Evolutionary conservation across 2,329 filamentous ascomycete species (phyloP), one percentile per base, ranked within the genome.

Genomic region (Alternaria dauci): DNA sequence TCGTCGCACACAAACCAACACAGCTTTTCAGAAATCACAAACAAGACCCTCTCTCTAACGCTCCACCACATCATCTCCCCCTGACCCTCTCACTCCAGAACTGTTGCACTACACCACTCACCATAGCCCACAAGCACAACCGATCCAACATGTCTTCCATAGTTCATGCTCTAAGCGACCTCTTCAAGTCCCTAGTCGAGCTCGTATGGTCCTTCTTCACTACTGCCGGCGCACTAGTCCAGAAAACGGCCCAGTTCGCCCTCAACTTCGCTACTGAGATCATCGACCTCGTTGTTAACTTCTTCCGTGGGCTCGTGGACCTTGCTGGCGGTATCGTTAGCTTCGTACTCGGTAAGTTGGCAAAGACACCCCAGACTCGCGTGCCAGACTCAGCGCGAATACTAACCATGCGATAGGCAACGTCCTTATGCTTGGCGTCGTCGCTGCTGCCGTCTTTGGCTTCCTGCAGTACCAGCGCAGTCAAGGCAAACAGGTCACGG

Each of bases 381-480:
- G 46, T 34, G 16, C 1, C 11, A 41, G 25, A 54, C 11, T 26
- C 46, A 14, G 32, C 3, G 5, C 20, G 18, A 20, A 25, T 46
- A 59, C 61, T 72, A 48, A 74, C 39, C 11, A 34, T 28, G 5
- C 7, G 11, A 18, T 46, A 78, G 76, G 73, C 52, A 78, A 78
- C 52, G 52, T 78, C 34, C 59, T 76, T 44, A 74, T 78, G 68
- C 70, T 78, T 28, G 74, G 67, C 26, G 70, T 78, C 20, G 66
- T 78, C 8, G 74, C 70, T 23, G 69, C 63, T 8, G 73, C 69
- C 1, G 66, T 73, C 44, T 71, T 78, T 52, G 76, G 69, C n/a
- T 78, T 76, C 66, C 59, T 78, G 46, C 71, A 75, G 62, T 78
- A 76, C 61, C 75, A 78, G 67, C 71, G 73, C 53, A 74, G 65